Evolutionary conservation across 176 grass and related monocot species (phyloP).

Genomic region (Elymus sibiricus): DNA sequence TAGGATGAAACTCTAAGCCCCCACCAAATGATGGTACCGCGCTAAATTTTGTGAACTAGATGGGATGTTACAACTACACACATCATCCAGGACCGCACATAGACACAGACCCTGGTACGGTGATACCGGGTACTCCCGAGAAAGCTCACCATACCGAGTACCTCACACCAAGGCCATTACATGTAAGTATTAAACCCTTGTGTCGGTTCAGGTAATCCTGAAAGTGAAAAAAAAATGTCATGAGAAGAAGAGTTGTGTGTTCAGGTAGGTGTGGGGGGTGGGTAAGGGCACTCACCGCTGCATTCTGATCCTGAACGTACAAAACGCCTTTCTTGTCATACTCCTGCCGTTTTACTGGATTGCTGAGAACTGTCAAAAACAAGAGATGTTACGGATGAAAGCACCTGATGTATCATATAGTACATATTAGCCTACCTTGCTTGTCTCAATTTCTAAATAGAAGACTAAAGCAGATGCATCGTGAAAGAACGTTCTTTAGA

Average conservation of each 20-base stretch:
- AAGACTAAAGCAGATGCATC: not conserved
- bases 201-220: conserved; percentile 93
- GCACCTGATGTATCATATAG: not conserved
- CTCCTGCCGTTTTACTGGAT: conserved; percentile 80
- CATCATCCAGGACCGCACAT: conserved; percentile 10
- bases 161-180: conserved; percentile 89
- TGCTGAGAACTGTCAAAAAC: conserved; percentile 69
- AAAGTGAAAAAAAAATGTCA: not conserved
- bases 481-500: not conserved
- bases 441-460: not conserved
- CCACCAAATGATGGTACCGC: not conserved
- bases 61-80: conserved; percentile 18
- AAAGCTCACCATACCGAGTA: conserved; percentile 58
- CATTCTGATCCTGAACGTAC: conserved; percentile 78
- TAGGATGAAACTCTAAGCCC: conserved; percentile 20
- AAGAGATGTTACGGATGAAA: conserved; percentile 21
- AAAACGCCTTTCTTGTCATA: conserved; percentile 76
- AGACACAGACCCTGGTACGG: not conserved
- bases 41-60: not conserved
- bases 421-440: not conserved
- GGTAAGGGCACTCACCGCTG: conserved; percentile 39
- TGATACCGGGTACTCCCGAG: not conserved
- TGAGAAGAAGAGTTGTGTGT: not conserved
- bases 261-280: not conserved
- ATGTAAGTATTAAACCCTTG: conserved; percentile 95